These are phyloP conservation scores for Aspergillus sp. DNA, from an alignment of 2,329 filamentous ascomycete genomes.

Conservation along the genomic window DNA sequence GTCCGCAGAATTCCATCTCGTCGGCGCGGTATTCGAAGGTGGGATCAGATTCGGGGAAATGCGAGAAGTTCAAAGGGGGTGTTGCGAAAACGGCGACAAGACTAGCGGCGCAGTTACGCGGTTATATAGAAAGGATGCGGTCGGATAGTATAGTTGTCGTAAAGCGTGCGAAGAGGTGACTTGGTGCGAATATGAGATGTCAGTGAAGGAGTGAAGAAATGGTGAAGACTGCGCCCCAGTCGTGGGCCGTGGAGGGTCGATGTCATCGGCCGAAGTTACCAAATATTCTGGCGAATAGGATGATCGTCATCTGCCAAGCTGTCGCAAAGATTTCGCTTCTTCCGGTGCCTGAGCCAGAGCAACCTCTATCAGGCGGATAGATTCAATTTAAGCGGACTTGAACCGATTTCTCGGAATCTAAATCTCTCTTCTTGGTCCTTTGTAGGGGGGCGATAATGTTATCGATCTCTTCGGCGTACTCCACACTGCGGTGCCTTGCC, in stretches of 20 bases:
- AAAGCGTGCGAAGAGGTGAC: not conserved
- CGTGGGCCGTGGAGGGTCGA: constrained; percentile 31
- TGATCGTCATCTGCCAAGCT: constrained; percentile 53
- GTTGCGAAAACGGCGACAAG: not conserved
- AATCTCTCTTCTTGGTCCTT: not conserved
- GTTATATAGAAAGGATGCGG: not conserved
- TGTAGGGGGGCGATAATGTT: not conserved
- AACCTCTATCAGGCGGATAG: not conserved
- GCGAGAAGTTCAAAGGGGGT: constrained; percentile 5
- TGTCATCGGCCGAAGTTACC: constrained; percentile 33
- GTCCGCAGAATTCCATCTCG: constrained; percentile 63
- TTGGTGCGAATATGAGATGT: not conserved
- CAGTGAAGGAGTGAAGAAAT: constrained; percentile 21
- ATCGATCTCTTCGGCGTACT: not conserved
- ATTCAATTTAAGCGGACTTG: not conserved
- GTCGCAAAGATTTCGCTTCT: constrained; percentile 11
- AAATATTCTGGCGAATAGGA: constrained; percentile 47
- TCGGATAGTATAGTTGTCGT: not conserved
- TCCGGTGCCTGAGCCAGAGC: constrained; percentile 16
- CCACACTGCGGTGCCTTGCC: not conserved
- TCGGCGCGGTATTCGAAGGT: constrained; percentile 5
- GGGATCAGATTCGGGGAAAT: constrained; percentile 3
- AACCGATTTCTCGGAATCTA: not conserved
- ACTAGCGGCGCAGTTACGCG: not conserved
- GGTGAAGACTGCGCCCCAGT: constrained; percentile 17